Evolutionary conservation across 1,139 yeast genomes (phyloP).

Genomic region (Maudiozyma humilis): DNA sequence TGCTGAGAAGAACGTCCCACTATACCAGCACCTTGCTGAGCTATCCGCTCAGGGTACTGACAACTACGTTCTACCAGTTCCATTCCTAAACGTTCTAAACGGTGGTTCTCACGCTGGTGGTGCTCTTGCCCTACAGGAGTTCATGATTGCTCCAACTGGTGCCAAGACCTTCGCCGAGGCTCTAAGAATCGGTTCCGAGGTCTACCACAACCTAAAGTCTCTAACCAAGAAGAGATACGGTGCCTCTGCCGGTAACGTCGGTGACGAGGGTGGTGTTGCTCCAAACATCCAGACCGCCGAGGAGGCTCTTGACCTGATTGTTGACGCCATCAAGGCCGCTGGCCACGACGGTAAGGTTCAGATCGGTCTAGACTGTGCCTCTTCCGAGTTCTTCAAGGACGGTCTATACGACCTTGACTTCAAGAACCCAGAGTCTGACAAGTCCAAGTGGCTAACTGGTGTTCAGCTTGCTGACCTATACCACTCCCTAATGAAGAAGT

Average conservation of each 20-base stretch:
- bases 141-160: constrained; percentile 92
- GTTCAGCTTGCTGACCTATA: constrained; percentile 77
- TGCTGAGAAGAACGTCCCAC: constrained; percentile 78
- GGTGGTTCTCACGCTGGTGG: constrained; percentile 99
- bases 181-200: constrained; percentile 90
- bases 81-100: constrained; percentile 94
- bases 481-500: constrained; percentile 65
- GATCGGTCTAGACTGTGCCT: constrained; percentile 91
- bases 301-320: constrained; percentile 90
- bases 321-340: constrained; percentile 75
- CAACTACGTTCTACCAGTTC: constrained; percentile 86
- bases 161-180: constrained; percentile 87
- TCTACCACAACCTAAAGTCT: constrained; percentile 87
- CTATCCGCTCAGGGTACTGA: constrained; percentile 50
- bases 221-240: constrained; percentile 89
- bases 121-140: constrained; percentile 95
- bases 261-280: constrained; percentile 99
- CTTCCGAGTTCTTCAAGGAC: constrained; percentile 92
- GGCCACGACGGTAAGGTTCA: constrained; percentile 87
- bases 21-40: constrained; percentile 76
- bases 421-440: constrained; percentile 87
- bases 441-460: constrained; percentile 83
- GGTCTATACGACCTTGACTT: constrained; percentile 94
- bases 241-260: constrained; percentile 95
- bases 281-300: constrained; percentile 87